Percentiles rank a stretch among this genome's conserved stretches.
Evolutionary conservation across 2,329 filamentous ascomycete genomes (phyloP).

Genomic region (Aphanocladium album): DNA sequence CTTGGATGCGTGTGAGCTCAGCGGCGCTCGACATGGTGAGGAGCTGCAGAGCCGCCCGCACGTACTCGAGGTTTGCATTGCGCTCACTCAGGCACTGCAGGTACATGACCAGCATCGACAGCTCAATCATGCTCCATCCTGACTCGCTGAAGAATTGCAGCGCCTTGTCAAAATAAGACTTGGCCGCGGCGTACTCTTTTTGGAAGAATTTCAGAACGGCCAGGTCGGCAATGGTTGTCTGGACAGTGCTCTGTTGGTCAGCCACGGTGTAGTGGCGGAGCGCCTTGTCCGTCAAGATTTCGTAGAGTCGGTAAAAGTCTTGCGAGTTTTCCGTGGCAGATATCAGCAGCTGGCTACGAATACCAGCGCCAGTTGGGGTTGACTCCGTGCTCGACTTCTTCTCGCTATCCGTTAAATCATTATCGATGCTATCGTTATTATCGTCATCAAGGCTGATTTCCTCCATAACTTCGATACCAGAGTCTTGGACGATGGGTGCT

Average conservation of each 20-base stretch:
- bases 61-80: slow-evolving; percentile 71
- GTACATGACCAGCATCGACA: slow-evolving; percentile 82
- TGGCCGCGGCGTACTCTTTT: slow-evolving; percentile 67
- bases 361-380: slow-evolving; percentile 27
- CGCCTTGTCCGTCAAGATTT: slow-evolving; percentile 77
- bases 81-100: slow-evolving; percentile 75
- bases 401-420: slow-evolving; percentile 11
- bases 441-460: slow-evolving; percentile 52
- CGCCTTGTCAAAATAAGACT: slow-evolving; percentile 71
- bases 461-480: slow-evolving; percentile 46
- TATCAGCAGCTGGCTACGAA: slow-evolving; percentile 48
- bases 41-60: slow-evolving; percentile 68
- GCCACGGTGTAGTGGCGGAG: slow-evolving; percentile 79
- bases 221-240: slow-evolving; percentile 76
- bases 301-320: slow-evolving; percentile 62
- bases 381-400: slow-evolving; percentile 11
- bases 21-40: slow-evolving; percentile 60
- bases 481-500: slow-evolving; percentile 46
- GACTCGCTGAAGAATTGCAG: slow-evolving; percentile 73
- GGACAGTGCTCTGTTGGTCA: slow-evolving; percentile 69
- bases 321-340: slow-evolving; percentile 57
- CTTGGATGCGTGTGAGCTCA: slow-evolving; percentile 44
- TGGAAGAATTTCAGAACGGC: slow-evolving; percentile 77
- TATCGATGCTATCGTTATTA: slow-evolving; percentile 19
- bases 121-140: slow-evolving; percentile 74